Conservation (phyloP, 1,284 basidiomycete species). For the Leccinum pachyderme region DNA sequence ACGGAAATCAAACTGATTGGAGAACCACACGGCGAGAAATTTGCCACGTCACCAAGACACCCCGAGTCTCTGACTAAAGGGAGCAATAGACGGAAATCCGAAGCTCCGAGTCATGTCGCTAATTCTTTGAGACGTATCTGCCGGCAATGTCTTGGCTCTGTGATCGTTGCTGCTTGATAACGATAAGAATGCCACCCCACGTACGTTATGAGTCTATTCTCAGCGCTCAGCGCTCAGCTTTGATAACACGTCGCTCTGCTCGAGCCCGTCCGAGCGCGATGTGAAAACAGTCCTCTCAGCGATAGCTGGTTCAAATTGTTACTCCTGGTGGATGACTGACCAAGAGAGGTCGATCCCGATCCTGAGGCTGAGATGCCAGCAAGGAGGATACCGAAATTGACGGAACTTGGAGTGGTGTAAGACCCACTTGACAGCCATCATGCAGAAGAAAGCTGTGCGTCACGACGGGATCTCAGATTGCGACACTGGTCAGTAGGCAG, state of each 20-base stretch:
- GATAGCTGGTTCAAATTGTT: neutral
- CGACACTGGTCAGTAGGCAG: no score
- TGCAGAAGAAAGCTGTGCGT: neutral
- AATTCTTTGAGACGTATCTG: neutral
- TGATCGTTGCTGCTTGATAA: neutral
- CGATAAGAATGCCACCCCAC: neutral
- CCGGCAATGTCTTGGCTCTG: neutral
- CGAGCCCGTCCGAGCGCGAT: neutral
- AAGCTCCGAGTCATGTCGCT: neutral
- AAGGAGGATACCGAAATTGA: neutral
- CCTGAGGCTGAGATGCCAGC: neutral
- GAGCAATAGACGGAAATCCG: neutral
- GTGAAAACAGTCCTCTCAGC: neutral
- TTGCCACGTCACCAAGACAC: no score
- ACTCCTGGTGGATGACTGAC: neutral
- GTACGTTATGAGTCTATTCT: neutral
- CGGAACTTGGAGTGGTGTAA: neutral
- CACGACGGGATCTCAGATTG: neutral
- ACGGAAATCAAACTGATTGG: no score
- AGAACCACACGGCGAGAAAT: no score
- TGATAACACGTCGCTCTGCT: neutral
- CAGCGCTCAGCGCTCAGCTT: neutral
- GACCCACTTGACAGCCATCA: neutral
- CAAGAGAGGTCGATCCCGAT: neutral
- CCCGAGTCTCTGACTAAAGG: neutral